Evolutionary conservation across 2,329 filamentous ascomycete genomes (phyloP).

Genomic region (Exophiala sideris): DNA sequence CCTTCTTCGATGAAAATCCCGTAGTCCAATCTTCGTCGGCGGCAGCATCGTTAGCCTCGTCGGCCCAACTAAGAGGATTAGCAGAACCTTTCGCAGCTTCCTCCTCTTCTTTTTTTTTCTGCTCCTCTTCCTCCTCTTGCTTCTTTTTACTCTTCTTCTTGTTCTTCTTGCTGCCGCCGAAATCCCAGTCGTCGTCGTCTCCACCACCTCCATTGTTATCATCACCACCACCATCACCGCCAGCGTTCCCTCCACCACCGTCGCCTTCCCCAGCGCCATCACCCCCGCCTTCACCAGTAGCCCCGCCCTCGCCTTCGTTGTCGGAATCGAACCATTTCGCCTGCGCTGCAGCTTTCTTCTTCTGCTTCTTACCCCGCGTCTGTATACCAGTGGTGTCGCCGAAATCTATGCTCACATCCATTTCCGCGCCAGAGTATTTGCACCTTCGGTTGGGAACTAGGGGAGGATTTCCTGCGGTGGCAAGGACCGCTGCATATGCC

Average conservation of each 20-base stretch:
- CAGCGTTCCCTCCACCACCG: conserved; percentile 32
- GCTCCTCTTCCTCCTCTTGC: conserved; percentile 33
- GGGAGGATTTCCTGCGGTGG: not conserved
- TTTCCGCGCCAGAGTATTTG: conserved; percentile 1
- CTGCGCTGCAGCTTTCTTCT: conserved; percentile 49
- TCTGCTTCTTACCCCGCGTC: conserved; percentile 31
- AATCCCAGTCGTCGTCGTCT: conserved; percentile 41
- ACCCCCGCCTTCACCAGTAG: conserved; percentile 33
- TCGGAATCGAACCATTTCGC: conserved; percentile 46
- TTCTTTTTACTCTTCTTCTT: conserved; percentile 36
- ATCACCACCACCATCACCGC: conserved; percentile 33
- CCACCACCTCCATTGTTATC: conserved; percentile 42
- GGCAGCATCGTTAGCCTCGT: conserved; percentile 40
- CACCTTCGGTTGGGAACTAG: not conserved
- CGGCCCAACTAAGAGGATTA: conserved; percentile 44
- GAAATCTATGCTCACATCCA: conserved; percentile 40
- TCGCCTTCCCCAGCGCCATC: conserved; percentile 36
- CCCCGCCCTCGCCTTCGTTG: conserved; percentile 42
- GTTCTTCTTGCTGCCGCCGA: conserved; percentile 34
- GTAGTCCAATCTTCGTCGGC: conserved; percentile 52
- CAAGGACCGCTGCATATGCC: conserved; percentile 29
- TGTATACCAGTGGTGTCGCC: conserved; percentile 29
- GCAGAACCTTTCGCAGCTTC: conserved; percentile 31
- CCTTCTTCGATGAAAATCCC: conserved; percentile 43
- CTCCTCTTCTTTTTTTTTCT: conserved; percentile 34